Evolutionary conservation across 169 alveolate genomes (phyloP).

Genomic region (Plasmodium relictum): DNA sequence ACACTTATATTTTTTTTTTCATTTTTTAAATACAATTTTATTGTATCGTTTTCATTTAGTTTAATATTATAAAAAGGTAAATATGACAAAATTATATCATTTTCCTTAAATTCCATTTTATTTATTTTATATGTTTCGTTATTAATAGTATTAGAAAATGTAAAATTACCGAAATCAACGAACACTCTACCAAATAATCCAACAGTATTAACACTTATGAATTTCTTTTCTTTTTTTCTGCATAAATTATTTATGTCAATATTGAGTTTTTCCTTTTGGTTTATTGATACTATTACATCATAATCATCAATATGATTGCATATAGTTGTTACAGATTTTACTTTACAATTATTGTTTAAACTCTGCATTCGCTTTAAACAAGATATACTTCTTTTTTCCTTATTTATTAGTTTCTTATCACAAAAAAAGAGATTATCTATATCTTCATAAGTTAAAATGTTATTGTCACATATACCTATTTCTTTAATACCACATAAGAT

Average conservation of each 20-base stretch:
- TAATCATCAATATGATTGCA: conserved; percentile 11
- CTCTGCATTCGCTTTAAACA: conserved; percentile 41
- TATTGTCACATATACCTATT: conserved; percentile 64
- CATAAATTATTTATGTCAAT: conserved; percentile 46
- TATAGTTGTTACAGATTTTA: conserved; percentile 43
- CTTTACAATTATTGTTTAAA: conserved; percentile 54
- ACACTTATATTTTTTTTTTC: neutral
- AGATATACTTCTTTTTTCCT: conserved; percentile 60
- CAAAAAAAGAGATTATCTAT: conserved; percentile 60
- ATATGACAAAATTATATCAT: conserved; percentile 11
- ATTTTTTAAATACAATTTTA: neutral
- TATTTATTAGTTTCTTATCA: conserved; percentile 38
- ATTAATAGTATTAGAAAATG: conserved; percentile 3
- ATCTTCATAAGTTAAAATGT: conserved; percentile 45
- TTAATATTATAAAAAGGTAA: conserved; percentile 40
- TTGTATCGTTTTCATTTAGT: conserved; percentile 22
- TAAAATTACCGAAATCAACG: conserved; percentile 61
- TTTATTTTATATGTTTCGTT: conserved; percentile 29
- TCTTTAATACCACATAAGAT: conserved; percentile 60
- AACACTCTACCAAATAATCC: conserved; percentile 71
- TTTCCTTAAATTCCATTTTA: conserved; percentile 30
- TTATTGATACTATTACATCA: conserved; percentile 48
- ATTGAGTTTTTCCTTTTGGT: conserved; percentile 30
- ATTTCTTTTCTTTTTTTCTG: conserved; percentile 38
- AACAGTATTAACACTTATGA: conserved; percentile 64